Evolutionary conservation across 1,139 yeast species (phyloP), one percentile per base, ranked within the genome.

Genomic region (Lodderomyces orthopsilosis): DNA sequence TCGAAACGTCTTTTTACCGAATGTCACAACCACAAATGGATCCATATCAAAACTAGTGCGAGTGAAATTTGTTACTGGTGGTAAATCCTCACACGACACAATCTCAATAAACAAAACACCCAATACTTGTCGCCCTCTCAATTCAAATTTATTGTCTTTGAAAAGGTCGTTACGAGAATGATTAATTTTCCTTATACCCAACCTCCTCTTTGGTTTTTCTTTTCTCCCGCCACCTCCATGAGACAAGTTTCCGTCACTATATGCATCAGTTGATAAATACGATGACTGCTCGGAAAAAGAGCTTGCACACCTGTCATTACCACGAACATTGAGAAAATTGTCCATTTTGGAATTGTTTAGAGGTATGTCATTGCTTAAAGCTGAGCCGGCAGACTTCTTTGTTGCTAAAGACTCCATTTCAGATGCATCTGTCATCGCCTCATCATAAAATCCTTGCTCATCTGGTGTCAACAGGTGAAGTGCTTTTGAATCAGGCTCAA

Each of bases 31-130:
- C 5, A 91, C 95, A 65, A 91, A 93, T 0, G 98, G 98, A 57
- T 93, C 98, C 95, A 93, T 88, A 60, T 90, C 96, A 56, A 85
- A 93, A 0, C 93, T 83, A 17, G 90, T 79, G 17, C 91, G 71
- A 48, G 78, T 74, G 27, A 79, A 66, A 52, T 78, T 81, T 45
- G 68, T 73, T 38, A 80, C 68, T 0, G 89, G 85, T 2, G 95
- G 95, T 35, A 87, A 63, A 43, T 80, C 90, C 1, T 78, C 69
- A 19, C 91, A 89, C 1, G 85, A 78, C 2, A 81, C 76, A 19
- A 91, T 79, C 51, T 91, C 95, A 40, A 91, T 59, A 54, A 85
- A 87, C 6, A 85, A 65, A 10, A 91, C 86, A 1, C 98, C 98
- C 19, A 70, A 62, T 1, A 83, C 80, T 21, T 71, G 68, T 15